A percentile compares a stretch with the other conserved stretches of the same genome.
These are phyloP conservation scores for Knufia petricola DNA, from an alignment of 2,329 filamentous ascomycete species.

Conservation along the genomic window DNA sequence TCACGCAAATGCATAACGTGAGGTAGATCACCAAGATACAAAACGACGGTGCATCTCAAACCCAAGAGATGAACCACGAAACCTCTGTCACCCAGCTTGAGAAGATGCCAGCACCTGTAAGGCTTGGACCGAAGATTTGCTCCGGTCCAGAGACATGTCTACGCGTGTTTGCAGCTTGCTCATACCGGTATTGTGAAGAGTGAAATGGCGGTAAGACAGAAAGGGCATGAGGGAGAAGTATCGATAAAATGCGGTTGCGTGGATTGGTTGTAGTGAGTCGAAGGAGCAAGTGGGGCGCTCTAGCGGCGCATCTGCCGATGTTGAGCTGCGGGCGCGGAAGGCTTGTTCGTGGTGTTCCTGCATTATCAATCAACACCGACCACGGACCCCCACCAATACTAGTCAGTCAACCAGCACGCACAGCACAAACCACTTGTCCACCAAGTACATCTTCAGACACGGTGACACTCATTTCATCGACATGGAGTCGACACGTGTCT, in stretches of 20 bases:
- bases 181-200: not conserved
- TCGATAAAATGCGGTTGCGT: not conserved
- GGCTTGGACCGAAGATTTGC: not conserved
- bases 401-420: too few species aligned
- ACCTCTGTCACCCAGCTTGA: not conserved
- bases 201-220: conserved; percentile 6
- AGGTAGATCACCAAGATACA: not conserved
- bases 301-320: not conserved
- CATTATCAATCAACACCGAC: not conserved
- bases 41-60: not conserved
- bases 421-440: too few species aligned
- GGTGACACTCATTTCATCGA: not conserved
- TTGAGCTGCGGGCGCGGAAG: not conserved
- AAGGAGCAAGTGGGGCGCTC: not conserved
- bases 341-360: not conserved
- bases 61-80: not conserved
- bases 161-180: not conserved
- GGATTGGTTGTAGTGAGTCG: not conserved
- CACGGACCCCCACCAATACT: too few species aligned
- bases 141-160: not conserved
- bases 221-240: not conserved
- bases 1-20: conserved; percentile 19
- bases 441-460: not conserved
- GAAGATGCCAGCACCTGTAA: not conserved
- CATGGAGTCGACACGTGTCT: conserved; percentile 8